Evolutionary conservation across 2,329 filamentous ascomycete species (phyloP), one percentile per base, ranked within the genome.

Genomic region (Graphilbum sp.): DNA sequence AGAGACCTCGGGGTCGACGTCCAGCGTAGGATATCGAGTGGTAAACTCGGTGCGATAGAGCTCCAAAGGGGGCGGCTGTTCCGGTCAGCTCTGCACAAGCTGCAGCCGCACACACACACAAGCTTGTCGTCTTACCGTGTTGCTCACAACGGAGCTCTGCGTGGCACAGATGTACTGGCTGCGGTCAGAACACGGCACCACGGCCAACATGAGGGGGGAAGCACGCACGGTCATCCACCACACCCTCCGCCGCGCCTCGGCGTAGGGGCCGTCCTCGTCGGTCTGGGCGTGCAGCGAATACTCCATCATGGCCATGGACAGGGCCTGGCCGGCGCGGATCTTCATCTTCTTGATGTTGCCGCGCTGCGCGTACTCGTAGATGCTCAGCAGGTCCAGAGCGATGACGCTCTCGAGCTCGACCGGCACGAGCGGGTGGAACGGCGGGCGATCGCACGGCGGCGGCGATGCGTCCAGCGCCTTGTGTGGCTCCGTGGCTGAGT

Each of bases 261-360:
- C 51, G 42, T 56, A 66, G 23, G 55, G 65, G 30, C 51, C 49
- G 32, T 62, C 58, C 25, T 62, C 55, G 5, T 55, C 52, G 5
- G 47, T 52, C 34, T 52, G 55, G 7, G 49, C 50, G 46, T 69
- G 64, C 2, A 69, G 50, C 6, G 52, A 56, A 19, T 63, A 46
- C 24, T 56, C 57, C 54, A 66, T 62, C 55, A 67, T 63, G 8
- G 64, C 64, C 15, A 58, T 48, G 42, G 63, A 54, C 29, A 69
- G 46, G 3, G 66, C 65, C 40, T 66, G 60, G 0, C 62, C 62
- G 1, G 64, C 60, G 37, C 65, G 55, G 40, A 56, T 60, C 38
- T 59, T 55, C 63, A 68, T 67, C 48, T 67, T 68, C 43, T 63
- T 62, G 43, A 69, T 50, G 45, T 69, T 69, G 1, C 66, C 66